Base-by-base conservation (phyloP, 2,329 filamentous ascomycete genomes). In the Fusarium sp. region DNA sequence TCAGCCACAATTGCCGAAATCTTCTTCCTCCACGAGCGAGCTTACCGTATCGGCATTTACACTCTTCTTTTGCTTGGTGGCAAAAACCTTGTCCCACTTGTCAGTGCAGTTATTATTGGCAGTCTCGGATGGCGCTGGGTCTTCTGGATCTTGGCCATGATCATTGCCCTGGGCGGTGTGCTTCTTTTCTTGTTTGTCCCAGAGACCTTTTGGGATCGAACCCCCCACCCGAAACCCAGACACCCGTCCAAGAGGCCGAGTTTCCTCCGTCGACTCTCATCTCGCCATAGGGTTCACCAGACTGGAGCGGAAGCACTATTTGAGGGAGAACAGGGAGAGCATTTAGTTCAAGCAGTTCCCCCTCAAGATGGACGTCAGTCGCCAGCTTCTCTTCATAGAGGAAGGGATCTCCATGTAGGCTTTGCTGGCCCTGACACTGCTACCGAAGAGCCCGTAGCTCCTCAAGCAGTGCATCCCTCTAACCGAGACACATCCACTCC, bases 1-100 rank as follows among this genome's bases (percentile, higher is more conserved):
- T 97, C 93, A 6, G 94, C 95, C 17, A 97, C 94, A 0, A 95
- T 98, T 73, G 94, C 94, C 5, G 95, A 98, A 78, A 97, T 98
- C 62, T 98, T 94, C 82, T 97, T 97, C 75, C 83, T 98, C 20
- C 95, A 98, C 74, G 95, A 98, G 80, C 87, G 95, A 63, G 95
- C 95, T 0, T 98, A 94, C 76, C 90, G 95, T 6, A 89, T 98
- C 44, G 96, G 96, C 11, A 94, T 98, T 24, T 98, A 98, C 76
- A 97, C 94, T 0, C 80, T 98, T 20, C 83, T 98, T 7, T 84
- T 98, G 14, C 86, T 98, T 0, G 92, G 94, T 15, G 94, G 94
- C 49, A 97, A 97, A 83, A 98, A 97, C 71, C 77, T 98, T 66
- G 85, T 97, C 6, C 95, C 95, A 0, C 81, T 97, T 24, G 90